phyloP scores from a whole-genome alignment of 2,329 filamentous ascomycete species.

The Sporothrix luriei region DNA sequence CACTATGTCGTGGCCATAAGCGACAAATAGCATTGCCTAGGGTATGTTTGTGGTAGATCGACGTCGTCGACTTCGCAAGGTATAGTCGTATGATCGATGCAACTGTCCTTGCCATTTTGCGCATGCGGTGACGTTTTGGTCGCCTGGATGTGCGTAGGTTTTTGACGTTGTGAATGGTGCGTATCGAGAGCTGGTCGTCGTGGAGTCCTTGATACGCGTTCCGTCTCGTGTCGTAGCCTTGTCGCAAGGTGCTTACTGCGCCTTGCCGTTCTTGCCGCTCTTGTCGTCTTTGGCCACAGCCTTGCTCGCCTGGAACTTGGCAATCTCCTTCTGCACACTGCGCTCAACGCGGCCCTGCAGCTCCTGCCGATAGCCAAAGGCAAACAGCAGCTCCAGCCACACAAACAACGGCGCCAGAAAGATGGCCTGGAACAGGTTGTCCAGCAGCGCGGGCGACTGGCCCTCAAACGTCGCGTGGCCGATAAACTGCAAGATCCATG shows the following conservation, averaged over 20 bases:
- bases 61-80: background rate
- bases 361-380: slow-evolving; percentile 84
- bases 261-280: slow-evolving; percentile 52
- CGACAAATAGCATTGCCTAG: background rate
- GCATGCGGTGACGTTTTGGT: background rate
- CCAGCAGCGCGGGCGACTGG: slow-evolving; percentile 82
- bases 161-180: too few species aligned
- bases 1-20: background rate
- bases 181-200: background rate
- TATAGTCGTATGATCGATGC: background rate
- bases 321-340: slow-evolving; percentile 73
- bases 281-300: slow-evolving; percentile 54
- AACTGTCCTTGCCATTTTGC: background rate
- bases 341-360: slow-evolving; percentile 79
- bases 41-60: background rate
- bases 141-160: background rate
- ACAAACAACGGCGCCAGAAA: slow-evolving; percentile 96
- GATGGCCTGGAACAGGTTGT: slow-evolving; percentile 88
- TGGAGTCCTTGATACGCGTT: background rate
- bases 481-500: slow-evolving; percentile 88
- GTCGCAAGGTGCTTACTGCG: slow-evolving; percentile 45
- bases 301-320: slow-evolving; percentile 68
- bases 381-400: slow-evolving; percentile 93
- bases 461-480: slow-evolving; percentile 89
- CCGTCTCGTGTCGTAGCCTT: background rate